Base-by-base conservation (phyloP, 345 rosid species). In the Eucalyptus sideroxylon region DNA sequence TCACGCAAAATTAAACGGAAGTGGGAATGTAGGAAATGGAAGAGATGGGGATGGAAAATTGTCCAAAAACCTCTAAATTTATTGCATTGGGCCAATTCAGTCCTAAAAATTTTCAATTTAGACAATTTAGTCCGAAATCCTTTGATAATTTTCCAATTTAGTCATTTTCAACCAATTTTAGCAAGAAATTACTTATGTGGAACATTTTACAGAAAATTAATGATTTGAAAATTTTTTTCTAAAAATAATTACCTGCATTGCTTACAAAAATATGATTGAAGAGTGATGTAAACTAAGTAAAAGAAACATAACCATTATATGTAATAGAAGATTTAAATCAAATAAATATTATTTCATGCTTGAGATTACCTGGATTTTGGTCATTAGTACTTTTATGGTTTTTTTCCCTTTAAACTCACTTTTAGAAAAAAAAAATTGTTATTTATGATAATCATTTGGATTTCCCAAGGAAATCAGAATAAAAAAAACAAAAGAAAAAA, bases 401-500 rank as follows among this genome's bases (percentile, higher is more conserved):
- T 60, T 60, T 60, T 60, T 23, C 31, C 67, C 67, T 27, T 60
- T 60, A 60, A 60, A 60, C 31, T 60, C n/a, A 6, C 8, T 26
- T 27, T 60, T 27, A 60, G 67, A 11, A 60, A 60, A 26, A 11
- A 11, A 60, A 60, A 26, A 11, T 1, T 60, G 16, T 60, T 13
- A 60, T 26, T 60, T 56, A 26, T 24, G 62, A 2, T 5, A 56
- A 56, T 24, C 30, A 56, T 60, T 60, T 27, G 3, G 67, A 60
- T 26, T 60, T 60, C 67, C 67, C 6, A 9, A 56, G 62, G 62
- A 56, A 9, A 56, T 10, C 62, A 10, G 53, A 6, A 50, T 50
- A 1, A 7, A 7, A 16, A 7, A 51, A 51, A 3, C 3, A 51
- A 3, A 16, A 6, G 0, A 7, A 51, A 19, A 53, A 21, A 21